Percentiles rank a stretch among this genome's conserved stretches.
These are phyloP conservation scores for Lyophyllum semitale DNA, from an alignment of 768 basidiomycete genomes.

Conservation along the genomic window DNA sequence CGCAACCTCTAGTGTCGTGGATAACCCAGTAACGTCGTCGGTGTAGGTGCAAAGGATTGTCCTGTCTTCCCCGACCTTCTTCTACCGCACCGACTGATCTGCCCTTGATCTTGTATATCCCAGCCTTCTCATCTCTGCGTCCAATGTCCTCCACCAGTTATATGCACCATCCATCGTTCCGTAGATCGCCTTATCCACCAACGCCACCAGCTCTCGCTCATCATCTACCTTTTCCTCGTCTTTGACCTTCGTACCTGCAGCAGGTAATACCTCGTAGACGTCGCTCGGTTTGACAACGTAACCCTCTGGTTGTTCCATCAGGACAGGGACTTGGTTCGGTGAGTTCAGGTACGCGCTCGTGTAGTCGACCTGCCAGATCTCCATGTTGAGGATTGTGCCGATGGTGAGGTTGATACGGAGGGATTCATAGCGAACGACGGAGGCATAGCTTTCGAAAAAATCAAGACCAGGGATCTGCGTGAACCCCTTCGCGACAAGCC, in stretches of 20 bases:
- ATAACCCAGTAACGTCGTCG: background rate
- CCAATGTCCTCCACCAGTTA: background rate
- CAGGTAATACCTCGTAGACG: no score
- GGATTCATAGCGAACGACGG: no score
- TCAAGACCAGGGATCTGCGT: constrained; percentile 34
- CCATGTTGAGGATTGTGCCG: no score
- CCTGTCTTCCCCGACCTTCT: background rate
- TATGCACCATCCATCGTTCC: constrained; percentile 1
- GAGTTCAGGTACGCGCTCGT: constrained; percentile 32
- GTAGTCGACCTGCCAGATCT: no score
- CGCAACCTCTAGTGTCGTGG: no score
- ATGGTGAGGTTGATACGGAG: no score
- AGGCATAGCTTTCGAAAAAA: constrained; percentile 20
- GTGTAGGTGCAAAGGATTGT: background rate
- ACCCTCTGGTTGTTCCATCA: background rate
- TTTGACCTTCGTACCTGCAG: background rate
- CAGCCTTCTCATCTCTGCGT: background rate
- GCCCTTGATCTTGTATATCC: background rate
- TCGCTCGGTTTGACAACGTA: no score
- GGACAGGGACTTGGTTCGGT: background rate
- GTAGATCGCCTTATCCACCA: background rate
- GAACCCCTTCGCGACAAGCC: constrained; percentile 26
- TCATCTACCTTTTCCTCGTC: no score
- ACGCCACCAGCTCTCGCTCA: no score
- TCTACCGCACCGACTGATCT: background rate